phyloP scores from a whole-genome alignment of 2,329 filamentous ascomycete genomes.

The Penicillium sp. region DNA sequence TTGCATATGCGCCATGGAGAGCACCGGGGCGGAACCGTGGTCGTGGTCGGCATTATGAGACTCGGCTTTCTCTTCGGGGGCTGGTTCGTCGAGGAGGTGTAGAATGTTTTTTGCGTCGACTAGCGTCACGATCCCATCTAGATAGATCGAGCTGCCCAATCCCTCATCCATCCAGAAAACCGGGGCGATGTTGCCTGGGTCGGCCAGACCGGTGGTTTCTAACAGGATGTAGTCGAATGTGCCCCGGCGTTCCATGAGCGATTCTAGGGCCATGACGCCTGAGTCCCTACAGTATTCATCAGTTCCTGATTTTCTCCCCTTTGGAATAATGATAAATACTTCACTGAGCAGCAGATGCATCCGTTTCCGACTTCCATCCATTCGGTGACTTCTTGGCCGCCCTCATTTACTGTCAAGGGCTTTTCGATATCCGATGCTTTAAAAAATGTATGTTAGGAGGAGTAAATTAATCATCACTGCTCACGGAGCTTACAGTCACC shows the following conservation, averaged over 20 bases:
- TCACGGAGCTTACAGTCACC: constrained; percentile 63
- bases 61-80: constrained; percentile 46
- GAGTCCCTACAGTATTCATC: constrained; percentile 61
- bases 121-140: constrained; percentile 93
- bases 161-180: constrained; percentile 98
- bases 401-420: constrained; percentile 84
- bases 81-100: constrained; percentile 70
- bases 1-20: constrained; percentile 92
- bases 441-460: neutral
- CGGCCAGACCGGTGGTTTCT: constrained; percentile 91
- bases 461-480: neutral
- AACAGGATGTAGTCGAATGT: constrained; percentile 97
- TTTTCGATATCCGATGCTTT: constrained; percentile 91
- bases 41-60: constrained; percentile 45
- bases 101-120: constrained; percentile 94
- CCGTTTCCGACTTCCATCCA: constrained; percentile 97
- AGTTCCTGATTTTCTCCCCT: constrained; percentile 1
- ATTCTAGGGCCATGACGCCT: constrained; percentile 92
- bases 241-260: constrained; percentile 88
- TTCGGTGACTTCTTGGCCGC: constrained; percentile 78
- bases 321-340: constrained; percentile 51
- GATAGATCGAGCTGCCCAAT: constrained; percentile 88
- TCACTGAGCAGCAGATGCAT: constrained; percentile 96
- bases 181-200: constrained; percentile 92
- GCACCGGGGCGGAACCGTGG: constrained; percentile 58